A percentile compares a stretch with the other conserved stretches of the same genome.
Conservation (phyloP, 257 asterid species). For the Apocynum venetum region DNA sequence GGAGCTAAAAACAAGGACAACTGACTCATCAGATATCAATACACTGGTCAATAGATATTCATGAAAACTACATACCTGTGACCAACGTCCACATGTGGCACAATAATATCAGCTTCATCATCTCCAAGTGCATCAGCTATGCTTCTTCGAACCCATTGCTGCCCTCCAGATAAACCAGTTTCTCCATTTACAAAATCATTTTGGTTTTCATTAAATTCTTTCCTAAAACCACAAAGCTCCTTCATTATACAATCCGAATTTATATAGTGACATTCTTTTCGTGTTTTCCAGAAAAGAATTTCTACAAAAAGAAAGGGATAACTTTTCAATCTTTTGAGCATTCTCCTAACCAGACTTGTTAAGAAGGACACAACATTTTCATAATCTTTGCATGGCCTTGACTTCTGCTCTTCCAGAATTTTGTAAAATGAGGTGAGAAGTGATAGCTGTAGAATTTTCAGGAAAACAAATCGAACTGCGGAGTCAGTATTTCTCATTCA, state of each 20-base stretch:
- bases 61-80: slow-evolving; percentile 20
- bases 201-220: slow-evolving; percentile 29
- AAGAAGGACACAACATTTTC: slow-evolving; percentile 68
- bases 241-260: slow-evolving; percentile 71
- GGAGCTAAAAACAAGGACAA: background rate
- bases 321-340: slow-evolving; percentile 84
- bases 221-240: slow-evolving; percentile 52
- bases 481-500: background rate
- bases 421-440: slow-evolving; percentile 68
- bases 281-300: slow-evolving; percentile 72
- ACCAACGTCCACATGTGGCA: slow-evolving; percentile 22
- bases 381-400: slow-evolving; percentile 67
- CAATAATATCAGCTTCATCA: slow-evolving; percentile 60
- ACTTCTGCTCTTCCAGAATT: slow-evolving; percentile 90
- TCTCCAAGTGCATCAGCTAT: slow-evolving; percentile 97
- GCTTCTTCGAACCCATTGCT: slow-evolving; percentile 62
- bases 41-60: slow-evolving; percentile 1
- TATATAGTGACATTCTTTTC: slow-evolving; percentile 75
- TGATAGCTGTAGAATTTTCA: slow-evolving; percentile 60
- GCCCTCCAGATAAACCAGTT: slow-evolving; percentile 40
- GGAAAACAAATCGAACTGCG: slow-evolving; percentile 20
- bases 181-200: slow-evolving; percentile 38
- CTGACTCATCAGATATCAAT: background rate
- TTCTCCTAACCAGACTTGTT: slow-evolving; percentile 70
- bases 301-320: slow-evolving; percentile 83